Evolutionary conservation across 2,329 filamentous ascomycete genomes (phyloP).

Genomic region (Dactylella cylindrospora): DNA sequence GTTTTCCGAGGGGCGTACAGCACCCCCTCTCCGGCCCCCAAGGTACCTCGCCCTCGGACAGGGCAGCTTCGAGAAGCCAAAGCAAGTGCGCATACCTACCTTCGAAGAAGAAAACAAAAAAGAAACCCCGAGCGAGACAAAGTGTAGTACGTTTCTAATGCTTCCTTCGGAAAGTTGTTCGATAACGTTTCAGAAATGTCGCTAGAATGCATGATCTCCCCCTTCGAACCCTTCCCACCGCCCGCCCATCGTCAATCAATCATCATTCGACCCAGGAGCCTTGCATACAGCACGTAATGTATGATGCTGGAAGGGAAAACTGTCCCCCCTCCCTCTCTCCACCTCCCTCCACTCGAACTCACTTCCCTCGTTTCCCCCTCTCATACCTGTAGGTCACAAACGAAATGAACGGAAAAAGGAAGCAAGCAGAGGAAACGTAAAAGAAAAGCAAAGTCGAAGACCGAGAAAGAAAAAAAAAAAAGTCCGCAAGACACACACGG

Average conservation of each 20-base stretch:
- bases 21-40: too few species aligned
- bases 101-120: neutral
- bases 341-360: neutral
- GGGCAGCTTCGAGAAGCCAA: slow-evolving; percentile 32
- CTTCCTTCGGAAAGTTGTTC: slow-evolving; percentile 43
- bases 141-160: too few species aligned
- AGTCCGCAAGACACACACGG: too few species aligned
- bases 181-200: slow-evolving; percentile 45
- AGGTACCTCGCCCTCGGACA: too few species aligned
- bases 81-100: slow-evolving; percentile 12
- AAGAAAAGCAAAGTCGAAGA: neutral
- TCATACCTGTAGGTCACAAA: slow-evolving; percentile 20
- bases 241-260: slow-evolving; percentile 8
- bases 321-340: neutral
- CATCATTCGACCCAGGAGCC: slow-evolving; percentile 31
- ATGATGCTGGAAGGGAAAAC: neutral
- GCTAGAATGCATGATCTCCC: slow-evolving; percentile 41
- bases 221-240: slow-evolving; percentile 6
- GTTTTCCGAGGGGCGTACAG: too few species aligned
- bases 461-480: slow-evolving; percentile 4
- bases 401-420: slow-evolving; percentile 24
- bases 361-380: slow-evolving; percentile 7
- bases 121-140: neutral
- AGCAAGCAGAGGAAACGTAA: neutral
- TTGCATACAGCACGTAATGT: slow-evolving; percentile 20